Percentiles rank a stretch among this genome's conserved stretches.
Conservation (phyloP, 495 filamentous ascomycete genomes). For the Aspergillus indologenus region DNA sequence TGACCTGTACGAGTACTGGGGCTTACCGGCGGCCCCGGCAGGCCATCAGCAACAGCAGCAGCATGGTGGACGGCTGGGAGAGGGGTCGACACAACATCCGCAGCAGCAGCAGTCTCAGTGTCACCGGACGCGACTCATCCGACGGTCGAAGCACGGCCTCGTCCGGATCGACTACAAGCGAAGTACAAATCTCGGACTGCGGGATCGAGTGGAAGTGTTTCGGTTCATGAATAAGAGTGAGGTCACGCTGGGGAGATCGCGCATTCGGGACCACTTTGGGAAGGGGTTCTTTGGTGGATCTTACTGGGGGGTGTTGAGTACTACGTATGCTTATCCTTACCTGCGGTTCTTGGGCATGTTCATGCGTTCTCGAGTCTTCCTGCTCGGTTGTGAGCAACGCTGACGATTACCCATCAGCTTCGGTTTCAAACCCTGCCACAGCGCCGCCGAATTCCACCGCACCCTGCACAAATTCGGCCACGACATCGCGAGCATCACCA, state of each 20-base stretch:
- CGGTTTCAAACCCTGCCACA: conserved; percentile 44
- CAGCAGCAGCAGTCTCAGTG: neutral
- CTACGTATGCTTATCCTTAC: conserved; percentile 27
- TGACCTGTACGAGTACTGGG: conserved; percentile 28
- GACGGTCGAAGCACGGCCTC: conserved; percentile 9
- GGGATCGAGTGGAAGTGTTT: conserved; percentile 33
- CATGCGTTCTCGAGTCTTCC: too few species aligned
- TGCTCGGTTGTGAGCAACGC: too few species aligned
- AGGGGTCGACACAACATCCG: too few species aligned
- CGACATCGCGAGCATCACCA: conserved; percentile 26
- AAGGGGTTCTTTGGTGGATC: conserved; percentile 38
- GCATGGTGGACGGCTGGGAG: neutral
- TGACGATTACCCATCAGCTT: conserved; percentile 18
- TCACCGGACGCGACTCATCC: conserved; percentile 19
- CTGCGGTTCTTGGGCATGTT: neutral
- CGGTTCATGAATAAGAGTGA: conserved; percentile 30
- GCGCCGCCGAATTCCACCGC: conserved; percentile 35
- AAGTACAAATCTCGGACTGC: conserved; percentile 21
- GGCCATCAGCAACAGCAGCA: neutral
- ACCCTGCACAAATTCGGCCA: conserved; percentile 24
- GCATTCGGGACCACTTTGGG: conserved; percentile 36
- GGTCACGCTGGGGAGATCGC: conserved; percentile 28
- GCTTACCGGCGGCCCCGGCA: conserved; percentile 2
- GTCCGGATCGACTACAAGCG: conserved; percentile 8
- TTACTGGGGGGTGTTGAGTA: conserved; percentile 39